phyloP scores from a whole-genome alignment of 352 stramenopile species.

The Hyaloperonospora brassicae region DNA sequence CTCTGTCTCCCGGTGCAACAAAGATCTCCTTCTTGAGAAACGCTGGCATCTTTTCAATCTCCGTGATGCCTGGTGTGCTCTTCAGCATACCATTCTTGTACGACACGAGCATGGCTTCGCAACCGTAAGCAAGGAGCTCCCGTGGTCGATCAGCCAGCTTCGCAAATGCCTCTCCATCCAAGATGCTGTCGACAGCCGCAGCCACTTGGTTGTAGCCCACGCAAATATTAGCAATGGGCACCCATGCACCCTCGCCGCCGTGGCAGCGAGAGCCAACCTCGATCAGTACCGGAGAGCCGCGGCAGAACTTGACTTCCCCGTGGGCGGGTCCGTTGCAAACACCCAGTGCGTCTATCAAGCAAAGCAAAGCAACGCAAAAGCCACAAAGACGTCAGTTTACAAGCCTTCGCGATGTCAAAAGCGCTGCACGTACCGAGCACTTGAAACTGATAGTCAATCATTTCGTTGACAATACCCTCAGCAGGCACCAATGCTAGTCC shows the following conservation, averaged over 20 bases:
- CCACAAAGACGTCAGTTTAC: constrained; percentile 66
- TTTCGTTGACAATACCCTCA: constrained; percentile 35
- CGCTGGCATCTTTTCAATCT: constrained; percentile 82
- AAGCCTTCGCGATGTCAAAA: constrained; percentile 89
- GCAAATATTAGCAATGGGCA: constrained; percentile 82
- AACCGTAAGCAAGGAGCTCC: constrained; percentile 69
- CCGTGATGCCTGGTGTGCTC: constrained; percentile 70
- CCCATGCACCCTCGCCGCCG: constrained; percentile 90
- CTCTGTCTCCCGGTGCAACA: constrained; percentile 58
- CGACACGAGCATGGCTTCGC: constrained; percentile 89
- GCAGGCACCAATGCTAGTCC: constrained; percentile 61
- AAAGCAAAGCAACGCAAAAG: no score
- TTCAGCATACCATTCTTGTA: constrained; percentile 81
- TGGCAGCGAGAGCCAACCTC: constrained; percentile 93
- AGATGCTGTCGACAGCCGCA: constrained; percentile 80
- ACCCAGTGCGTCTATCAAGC: constrained; percentile 60
- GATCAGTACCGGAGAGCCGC: constrained; percentile 85
- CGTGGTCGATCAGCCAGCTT: constrained; percentile 37
- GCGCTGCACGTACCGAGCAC: constrained; percentile 70
- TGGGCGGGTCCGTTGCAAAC: constrained; percentile 78
- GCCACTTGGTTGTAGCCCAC: constrained; percentile 92
- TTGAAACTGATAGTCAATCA: constrained; percentile 56
- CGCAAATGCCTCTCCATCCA: constrained; percentile 58
- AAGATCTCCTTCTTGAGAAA: constrained; percentile 90
- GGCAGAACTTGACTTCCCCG: constrained; percentile 81